Base-by-base conservation (phyloP, 768 basidiomycete genomes). In the Mrakia hoshinonis region DNA sequence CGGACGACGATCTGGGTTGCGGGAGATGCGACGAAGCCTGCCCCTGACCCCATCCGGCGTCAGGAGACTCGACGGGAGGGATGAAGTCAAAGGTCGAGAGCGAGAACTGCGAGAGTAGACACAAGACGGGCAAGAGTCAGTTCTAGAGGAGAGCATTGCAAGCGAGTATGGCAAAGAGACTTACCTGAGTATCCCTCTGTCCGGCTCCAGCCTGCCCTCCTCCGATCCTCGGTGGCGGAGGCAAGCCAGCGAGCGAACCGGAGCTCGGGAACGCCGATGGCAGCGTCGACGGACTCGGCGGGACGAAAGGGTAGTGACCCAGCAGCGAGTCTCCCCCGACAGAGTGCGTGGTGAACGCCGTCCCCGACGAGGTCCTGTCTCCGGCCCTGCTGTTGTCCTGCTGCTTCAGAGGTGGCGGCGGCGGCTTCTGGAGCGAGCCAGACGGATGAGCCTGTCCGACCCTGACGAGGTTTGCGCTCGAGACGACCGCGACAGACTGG, bases 161-260 rank as follows among this genome's bases (percentile, higher is more conserved):
- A 39, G 18, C 4, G 38, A 39, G 26, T 34, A 62, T 9, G 31
- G 5, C 0, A 48, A 26, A 6, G 24, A 24, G 47, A 34, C 64
- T 29, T 34, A 66, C 64, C 65, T 72, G 70, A 43, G 70, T 67
- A n/a, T 72, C 70, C 3, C 70, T 39, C 11, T 72, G 54, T 3
- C 48, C 43, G 15, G 31, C 36, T 1, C 38, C 64, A n/a, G 11
- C 55, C 15, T 34, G 13, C 0, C 31, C 64, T 38, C 36, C 34
- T 49, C 55, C 47, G 54, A 68, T 46, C 12, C 31, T 43, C 2
- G 67, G 58, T 4, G 67, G 54, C n/a, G 43, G 22, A 26, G 58
- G 67, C n/a, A 68, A 39, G 31, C 65, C 65, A 13, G 65, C 24
- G 29, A 47, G 4, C 43, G 65, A 52, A 15, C 43, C 31, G n/a